Evolutionary conservation across 352 stramenopile genomes (phyloP), one percentile per base, ranked within the genome.

Genomic region (Poterioochromonas sp.): DNA sequence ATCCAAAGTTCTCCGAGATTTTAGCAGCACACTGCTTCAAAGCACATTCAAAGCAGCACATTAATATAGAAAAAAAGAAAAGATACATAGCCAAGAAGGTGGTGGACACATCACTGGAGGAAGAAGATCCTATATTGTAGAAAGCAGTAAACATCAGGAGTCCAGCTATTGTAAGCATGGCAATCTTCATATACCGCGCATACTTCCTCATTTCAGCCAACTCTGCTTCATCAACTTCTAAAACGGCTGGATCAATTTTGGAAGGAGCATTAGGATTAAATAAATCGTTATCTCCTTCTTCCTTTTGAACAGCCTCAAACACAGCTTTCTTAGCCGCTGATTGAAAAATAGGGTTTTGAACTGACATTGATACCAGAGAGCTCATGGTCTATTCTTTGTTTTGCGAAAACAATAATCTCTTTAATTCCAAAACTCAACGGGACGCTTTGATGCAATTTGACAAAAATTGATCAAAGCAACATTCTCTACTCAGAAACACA

Each of bases 1-100:
- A 74, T 35, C 65, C 65, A 74, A 74, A 74, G 40, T 74, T 74
- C 29, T 74, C 3, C 3, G 32, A 34, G 5, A 74, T 58, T 37
- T 26, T 37, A 3, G 22, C 11, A 22, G 65, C 65, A 58, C 8
- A 34, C 1, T 26, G 2, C 11, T 12, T 53, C 15, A 74, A 58
- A 15, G 39, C 65, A 51, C 35, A 34, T 39, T 74, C 65, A 74
- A 58, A 74, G 40, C 65, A 74, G 32, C 65, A 74, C 26, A 74
- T 12, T 2, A 74, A 12, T n/a, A 54, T 34, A 2, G 39, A 3
- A 54, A 74, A 74, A 15, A 74, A 35, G n/a, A 74, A 74, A 39
- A 74, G 39, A 54, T 74, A 74, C 2, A 54, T 5, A 12, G 65
- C 65, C 1, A 74, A 35, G 29, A 74, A 74, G 11, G 1, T 26